phyloP scores from a whole-genome alignment of 23 red algal species.

The Gracilariopsis chorda region DNA sequence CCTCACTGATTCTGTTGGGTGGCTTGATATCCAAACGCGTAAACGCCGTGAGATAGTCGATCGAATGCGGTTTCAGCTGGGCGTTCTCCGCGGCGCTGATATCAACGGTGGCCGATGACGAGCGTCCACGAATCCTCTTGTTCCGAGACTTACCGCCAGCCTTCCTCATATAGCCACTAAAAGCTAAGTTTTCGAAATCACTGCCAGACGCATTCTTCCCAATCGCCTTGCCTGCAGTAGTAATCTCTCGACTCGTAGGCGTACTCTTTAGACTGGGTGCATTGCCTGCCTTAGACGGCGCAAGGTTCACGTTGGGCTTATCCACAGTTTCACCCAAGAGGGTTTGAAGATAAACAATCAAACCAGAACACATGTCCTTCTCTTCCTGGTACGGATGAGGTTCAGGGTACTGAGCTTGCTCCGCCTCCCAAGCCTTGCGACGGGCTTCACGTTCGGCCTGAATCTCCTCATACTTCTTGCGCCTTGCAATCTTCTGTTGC shows the following conservation, averaged over 20 bases:
- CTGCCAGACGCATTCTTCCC: conserved; percentile 9
- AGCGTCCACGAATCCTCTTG: conserved; percentile 36
- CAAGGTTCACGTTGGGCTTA: conserved; percentile 47
- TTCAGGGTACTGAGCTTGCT: conserved; percentile 72
- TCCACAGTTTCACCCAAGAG: conserved; percentile 32
- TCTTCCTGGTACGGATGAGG: conserved; percentile 71
- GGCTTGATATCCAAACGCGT: conserved; percentile 52
- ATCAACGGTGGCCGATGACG: neutral
- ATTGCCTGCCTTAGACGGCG: conserved; percentile 1
- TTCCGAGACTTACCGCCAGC: conserved; percentile 34
- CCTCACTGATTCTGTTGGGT: conserved; percentile 60
- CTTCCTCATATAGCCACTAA: conserved; percentile 46
- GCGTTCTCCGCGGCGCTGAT: neutral
- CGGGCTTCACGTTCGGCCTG: conserved; percentile 74
- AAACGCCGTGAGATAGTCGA: conserved; percentile 64
- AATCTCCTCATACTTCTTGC: conserved; percentile 51
- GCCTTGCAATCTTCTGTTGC: conserved; percentile 58
- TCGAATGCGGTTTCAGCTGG: conserved; percentile 60
- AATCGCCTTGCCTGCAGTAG: conserved; percentile 48
- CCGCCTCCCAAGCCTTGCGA: conserved; percentile 72
- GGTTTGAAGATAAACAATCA: conserved; percentile 53
- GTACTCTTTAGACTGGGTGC: conserved; percentile 14
- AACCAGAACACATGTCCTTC: conserved; percentile 64
- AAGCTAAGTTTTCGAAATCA: conserved; percentile 40
- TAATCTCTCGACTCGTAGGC: conserved; percentile 36